Evolutionary conservation across 805 yeast species (phyloP).

Genomic region (Metschnikowia continentalis): DNA sequence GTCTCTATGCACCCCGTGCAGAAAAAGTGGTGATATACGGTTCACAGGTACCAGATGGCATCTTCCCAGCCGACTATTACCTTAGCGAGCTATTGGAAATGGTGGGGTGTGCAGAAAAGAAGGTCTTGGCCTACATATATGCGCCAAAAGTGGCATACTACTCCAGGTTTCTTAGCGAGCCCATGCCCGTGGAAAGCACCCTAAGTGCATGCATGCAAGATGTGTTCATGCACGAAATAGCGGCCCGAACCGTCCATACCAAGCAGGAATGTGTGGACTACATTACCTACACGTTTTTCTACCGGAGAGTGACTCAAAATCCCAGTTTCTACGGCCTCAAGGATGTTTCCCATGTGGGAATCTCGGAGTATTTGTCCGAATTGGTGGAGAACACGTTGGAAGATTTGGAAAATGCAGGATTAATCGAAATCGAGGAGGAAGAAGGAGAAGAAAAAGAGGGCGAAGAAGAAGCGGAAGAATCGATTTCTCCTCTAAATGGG

Average conservation of each 20-base stretch:
- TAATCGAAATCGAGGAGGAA: conserved; percentile 55
- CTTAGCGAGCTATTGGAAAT: conserved; percentile 62
- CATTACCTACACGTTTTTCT: conserved; percentile 80
- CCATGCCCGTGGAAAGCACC: conserved; percentile 82
- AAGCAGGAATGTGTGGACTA: conserved; percentile 89
- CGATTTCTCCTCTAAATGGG: conserved; percentile 58
- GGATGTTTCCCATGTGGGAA: conserved; percentile 58
- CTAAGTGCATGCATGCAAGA: conserved; percentile 59
- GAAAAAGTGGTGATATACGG: conserved; percentile 60
- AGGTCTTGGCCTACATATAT: conserved; percentile 55
- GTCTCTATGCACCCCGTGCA: conserved; percentile 48
- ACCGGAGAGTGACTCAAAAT: conserved; percentile 72
- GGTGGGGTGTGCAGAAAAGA: conserved; percentile 41
- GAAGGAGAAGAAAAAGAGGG: conserved; percentile 38
- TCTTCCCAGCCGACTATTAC: conserved; percentile 47
- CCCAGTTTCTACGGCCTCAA: conserved; percentile 86
- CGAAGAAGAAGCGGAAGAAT: conserved; percentile 33
- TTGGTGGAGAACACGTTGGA: conserved; percentile 66
- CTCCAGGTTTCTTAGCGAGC: conserved; percentile 63
- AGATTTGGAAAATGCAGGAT: conserved; percentile 55
- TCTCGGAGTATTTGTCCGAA: conserved; percentile 82
- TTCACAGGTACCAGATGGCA: conserved; percentile 60
- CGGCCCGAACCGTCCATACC: conserved; percentile 54
- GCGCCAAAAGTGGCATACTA: conserved; percentile 57
- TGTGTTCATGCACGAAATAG: conserved; percentile 67